Conservation (phyloP, 78 protist species). For the Chrysochromulina parva region DNA sequence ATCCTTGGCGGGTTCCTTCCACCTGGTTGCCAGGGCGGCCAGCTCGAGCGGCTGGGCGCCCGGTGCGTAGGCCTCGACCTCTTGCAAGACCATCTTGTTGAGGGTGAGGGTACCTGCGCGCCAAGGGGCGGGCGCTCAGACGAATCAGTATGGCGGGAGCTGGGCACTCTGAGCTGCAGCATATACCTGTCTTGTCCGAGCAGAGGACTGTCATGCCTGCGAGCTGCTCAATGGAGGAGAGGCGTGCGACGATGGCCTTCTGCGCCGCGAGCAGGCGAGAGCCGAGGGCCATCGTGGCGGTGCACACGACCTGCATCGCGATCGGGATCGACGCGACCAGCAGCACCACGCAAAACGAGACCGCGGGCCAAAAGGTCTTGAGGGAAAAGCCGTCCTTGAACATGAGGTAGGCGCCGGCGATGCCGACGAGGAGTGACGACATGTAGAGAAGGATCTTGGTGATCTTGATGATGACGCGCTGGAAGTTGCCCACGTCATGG, state of each 20-base stretch:
- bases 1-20: too few species aligned
- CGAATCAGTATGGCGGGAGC: too few species aligned
- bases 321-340: conserved; percentile 54
- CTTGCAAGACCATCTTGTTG: not conserved
- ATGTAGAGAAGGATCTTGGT: not conserved
- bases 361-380: not conserved
- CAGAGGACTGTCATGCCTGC: conserved; percentile 67
- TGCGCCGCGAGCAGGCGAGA: conserved; percentile 76
- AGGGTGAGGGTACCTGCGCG: not conserved
- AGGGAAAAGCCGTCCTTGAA: not conserved
- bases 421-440: not conserved
- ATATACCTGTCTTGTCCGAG: conserved; percentile 40
- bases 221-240: conserved; percentile 81
- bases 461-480: not conserved
- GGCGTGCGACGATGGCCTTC: conserved; percentile 67
- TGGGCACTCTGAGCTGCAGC: too few species aligned
- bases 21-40: too few species aligned
- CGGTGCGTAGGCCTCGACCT: not conserved
- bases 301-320: conserved; percentile 83
- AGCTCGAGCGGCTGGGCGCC: too few species aligned
- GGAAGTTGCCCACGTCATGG: not conserved
- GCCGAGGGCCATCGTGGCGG: conserved; percentile 86
- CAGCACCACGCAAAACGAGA: not conserved
- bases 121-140: too few species aligned
- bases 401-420: too few species aligned